A percentile compares a stretch with the other conserved stretches of the same genome.
These are phyloP conservation scores for Leishmania martiniquensis DNA, from an alignment of 208 protist genomes.

Conservation along the genomic window DNA sequence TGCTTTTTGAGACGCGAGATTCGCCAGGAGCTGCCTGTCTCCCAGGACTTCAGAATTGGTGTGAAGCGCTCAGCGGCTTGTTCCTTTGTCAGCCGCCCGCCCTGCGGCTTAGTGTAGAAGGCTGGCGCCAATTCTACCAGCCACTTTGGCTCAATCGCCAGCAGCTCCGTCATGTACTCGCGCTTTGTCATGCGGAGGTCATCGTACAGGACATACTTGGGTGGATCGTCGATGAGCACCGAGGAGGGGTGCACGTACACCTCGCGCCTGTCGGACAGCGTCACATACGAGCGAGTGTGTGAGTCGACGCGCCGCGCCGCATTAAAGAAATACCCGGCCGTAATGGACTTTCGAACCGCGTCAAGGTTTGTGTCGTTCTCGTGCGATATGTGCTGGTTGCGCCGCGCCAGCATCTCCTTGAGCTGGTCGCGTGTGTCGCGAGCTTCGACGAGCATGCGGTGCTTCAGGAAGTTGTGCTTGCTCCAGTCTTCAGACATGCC, in stretches of 20 bases:
- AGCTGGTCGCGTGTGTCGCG: conserved; percentile 98
- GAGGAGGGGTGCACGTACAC: conserved; percentile 90
- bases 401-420: conserved; percentile 94
- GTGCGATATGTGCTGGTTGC: conserved; percentile 94
- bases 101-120: conserved; percentile 84
- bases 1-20: conserved; percentile 76
- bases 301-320: conserved; percentile 93
- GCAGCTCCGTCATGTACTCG: conserved; percentile 97
- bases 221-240: conserved; percentile 82
- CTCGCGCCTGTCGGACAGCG: conserved; percentile 86
- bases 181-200: conserved; percentile 96
- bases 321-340: conserved; percentile 98
- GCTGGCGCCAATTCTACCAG: conserved; percentile 95
- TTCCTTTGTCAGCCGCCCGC: conserved; percentile 74
- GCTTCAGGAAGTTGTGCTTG: conserved; percentile 98
- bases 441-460: conserved; percentile 94
- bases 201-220: conserved; percentile 98
- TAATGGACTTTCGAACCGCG: conserved; percentile 95
- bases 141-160: conserved; percentile 95
- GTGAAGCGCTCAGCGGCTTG: conserved; percentile 86
- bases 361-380: conserved; percentile 91
- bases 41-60: conserved; percentile 86
- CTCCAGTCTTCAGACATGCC: conserved; percentile 97
- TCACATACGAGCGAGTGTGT: conserved; percentile 81
- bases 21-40: conserved; percentile 89